Evolutionary conservation across 2,329 filamentous ascomycete species (phyloP).

Genomic region (Xylaria arbuscula): DNA sequence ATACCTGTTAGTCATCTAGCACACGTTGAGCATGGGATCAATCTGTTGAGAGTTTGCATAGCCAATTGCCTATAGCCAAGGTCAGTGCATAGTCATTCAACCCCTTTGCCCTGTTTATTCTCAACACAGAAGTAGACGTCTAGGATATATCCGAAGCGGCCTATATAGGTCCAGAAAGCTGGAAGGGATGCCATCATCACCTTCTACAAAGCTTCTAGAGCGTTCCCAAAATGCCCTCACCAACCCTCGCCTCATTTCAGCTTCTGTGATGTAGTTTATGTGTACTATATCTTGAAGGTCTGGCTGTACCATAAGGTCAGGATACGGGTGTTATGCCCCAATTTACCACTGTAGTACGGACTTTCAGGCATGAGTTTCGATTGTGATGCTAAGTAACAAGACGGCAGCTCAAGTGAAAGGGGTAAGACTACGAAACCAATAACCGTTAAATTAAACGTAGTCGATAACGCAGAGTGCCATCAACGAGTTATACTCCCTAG

Average conservation of each 20-base stretch:
- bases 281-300: not conserved
- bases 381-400: not conserved
- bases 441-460: not conserved
- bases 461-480: not conserved
- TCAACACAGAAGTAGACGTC: not conserved
- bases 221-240: slow-evolving; percentile 7
- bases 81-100: not conserved
- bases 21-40: not conserved
- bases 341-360: too few relatives aligned
- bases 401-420: not conserved
- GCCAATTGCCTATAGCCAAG: not conserved
- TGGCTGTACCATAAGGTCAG: not conserved
- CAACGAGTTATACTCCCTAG: not conserved
- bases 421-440: not conserved
- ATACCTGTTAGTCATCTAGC: too few relatives aligned
- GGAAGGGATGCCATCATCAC: slow-evolving; percentile 6
- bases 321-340: not conserved
- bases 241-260: slow-evolving; percentile 23
- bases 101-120: not conserved
- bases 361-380: not conserved
- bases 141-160: not conserved
- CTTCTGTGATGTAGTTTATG: not conserved
- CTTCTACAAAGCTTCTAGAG: slow-evolving; percentile 38
- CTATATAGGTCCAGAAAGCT: not conserved
- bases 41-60: not conserved